These are phyloP conservation scores for Magnaporthales sp. DNA, from an alignment of 2,329 filamentous ascomycete genomes.

Conservation along the genomic window DNA sequence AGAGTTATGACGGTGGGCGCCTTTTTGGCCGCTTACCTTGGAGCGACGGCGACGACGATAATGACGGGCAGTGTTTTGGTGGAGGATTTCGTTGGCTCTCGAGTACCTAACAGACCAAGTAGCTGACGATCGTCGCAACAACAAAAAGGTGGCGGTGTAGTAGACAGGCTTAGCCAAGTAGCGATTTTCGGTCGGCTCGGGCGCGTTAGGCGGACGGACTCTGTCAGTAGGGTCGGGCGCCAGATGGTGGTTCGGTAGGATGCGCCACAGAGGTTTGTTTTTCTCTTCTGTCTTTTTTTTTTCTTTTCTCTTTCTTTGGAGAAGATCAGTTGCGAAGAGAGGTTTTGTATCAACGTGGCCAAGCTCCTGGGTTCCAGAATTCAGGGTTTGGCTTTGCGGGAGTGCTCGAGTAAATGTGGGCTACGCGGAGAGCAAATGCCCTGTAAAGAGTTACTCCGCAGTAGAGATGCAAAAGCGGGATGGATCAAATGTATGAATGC, in stretches of 20 bases:
- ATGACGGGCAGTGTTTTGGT: neutral
- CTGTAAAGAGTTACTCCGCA: conserved; percentile 1
- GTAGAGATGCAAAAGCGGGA: neutral
- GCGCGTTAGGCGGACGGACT: conserved; percentile 1
- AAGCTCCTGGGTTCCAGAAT: neutral
- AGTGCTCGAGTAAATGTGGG: neutral
- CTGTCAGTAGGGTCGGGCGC: conserved; percentile 3
- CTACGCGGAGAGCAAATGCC: neutral
- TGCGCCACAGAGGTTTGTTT: neutral
- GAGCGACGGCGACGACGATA: neutral
- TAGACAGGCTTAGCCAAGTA: neutral
- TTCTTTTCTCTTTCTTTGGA: neutral
- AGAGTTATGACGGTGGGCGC: neutral
- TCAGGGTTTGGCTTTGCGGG: conserved; percentile 1
- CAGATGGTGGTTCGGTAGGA: neutral
- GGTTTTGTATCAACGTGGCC: neutral
- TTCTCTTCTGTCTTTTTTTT: neutral
- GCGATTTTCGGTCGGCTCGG: conserved; percentile 6
- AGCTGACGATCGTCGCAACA: neutral
- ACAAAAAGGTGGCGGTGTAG: conserved; percentile 4
- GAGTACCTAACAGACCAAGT: neutral
- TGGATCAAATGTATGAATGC: neutral
- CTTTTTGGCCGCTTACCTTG: neutral
- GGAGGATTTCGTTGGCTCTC: neutral
- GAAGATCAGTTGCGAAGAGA: neutral